A percentile compares a stretch with the other conserved stretches of the same genome.
These are phyloP conservation scores for Tuber indicum DNA, from an alignment of 495 filamentous ascomycete species.

Conservation along the genomic window DNA sequence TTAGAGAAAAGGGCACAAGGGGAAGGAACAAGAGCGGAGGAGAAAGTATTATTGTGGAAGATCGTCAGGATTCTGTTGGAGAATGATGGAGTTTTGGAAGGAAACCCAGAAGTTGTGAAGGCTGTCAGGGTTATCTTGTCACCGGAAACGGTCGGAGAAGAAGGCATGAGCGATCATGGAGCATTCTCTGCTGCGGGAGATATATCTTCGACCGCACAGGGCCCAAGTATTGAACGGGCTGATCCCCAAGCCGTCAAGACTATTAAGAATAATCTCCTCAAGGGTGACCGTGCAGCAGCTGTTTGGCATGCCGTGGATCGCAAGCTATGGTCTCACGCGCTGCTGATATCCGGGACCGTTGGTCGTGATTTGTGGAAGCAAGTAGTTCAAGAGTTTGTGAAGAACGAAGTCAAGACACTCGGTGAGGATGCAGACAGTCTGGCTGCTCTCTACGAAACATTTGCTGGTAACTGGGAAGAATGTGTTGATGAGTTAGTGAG, in stretches of 20 bases:
- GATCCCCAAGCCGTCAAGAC: constrained; percentile 61
- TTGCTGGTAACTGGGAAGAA: constrained; percentile 89
- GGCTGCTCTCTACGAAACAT: constrained; percentile 82
- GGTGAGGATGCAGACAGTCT: constrained; percentile 73
- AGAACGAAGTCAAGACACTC: constrained; percentile 76
- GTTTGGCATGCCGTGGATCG: constrained; percentile 93
- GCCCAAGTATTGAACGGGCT: constrained; percentile 53
- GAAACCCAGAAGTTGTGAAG: constrained; percentile 63
- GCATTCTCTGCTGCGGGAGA: constrained; percentile 37
- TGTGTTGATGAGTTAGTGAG: constrained; percentile 96
- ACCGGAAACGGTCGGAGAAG: constrained; percentile 44
- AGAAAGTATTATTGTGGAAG: constrained; percentile 84
- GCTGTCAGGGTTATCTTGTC: constrained; percentile 67
- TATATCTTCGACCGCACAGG: constrained; percentile 27
- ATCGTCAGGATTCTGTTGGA: constrained; percentile 73
- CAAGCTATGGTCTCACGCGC: constrained; percentile 90
- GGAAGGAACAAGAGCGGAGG: constrained; percentile 63
- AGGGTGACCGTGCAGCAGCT: constrained; percentile 81
- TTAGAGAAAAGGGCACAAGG: constrained; percentile 55
- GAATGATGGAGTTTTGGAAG: constrained; percentile 74
- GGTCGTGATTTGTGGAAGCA: constrained; percentile 67
- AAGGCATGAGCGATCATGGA: constrained; percentile 11
- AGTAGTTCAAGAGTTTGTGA: constrained; percentile 87
- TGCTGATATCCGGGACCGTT: constrained; percentile 81
- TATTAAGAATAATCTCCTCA: constrained; percentile 63